These are phyloP conservation scores for Solanum megistacrolobum DNA, from an alignment of 257 asterid genomes.

Conservation along the genomic window DNA sequence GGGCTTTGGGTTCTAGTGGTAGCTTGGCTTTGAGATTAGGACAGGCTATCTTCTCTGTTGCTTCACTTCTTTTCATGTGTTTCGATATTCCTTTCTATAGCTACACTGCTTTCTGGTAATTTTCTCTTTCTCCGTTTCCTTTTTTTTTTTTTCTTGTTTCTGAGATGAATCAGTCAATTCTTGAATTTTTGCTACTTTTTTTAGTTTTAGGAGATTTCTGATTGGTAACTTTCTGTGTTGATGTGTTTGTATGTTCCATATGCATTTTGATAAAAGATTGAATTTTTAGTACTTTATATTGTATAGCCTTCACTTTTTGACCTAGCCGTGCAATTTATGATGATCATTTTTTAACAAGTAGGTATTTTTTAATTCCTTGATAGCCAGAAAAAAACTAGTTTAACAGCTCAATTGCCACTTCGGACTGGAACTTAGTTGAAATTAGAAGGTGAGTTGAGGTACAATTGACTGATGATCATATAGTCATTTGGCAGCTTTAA, in stretches of 20 bases:
- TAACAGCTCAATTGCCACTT: background rate
- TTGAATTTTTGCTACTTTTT: background rate
- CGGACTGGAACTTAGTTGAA: background rate
- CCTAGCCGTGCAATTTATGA: background rate
- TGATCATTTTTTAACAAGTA: background rate
- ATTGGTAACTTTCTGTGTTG: background rate
- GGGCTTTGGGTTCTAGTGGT: slow-evolving; percentile 83
- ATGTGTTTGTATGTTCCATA: background rate
- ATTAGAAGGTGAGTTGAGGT: background rate
- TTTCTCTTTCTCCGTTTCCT: background rate
- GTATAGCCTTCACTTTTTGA: background rate
- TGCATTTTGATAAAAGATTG: background rate
- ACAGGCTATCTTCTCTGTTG: slow-evolving; percentile 73
- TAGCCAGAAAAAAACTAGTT: background rate
- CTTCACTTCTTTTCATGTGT: slow-evolving; percentile 94
- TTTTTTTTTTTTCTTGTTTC: background rate
- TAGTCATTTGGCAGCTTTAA: background rate
- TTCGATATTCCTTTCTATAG: slow-evolving; percentile 80
- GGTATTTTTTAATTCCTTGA: background rate
- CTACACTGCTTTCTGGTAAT: slow-evolving; percentile 93
- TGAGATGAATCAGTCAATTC: background rate
- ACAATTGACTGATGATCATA: background rate
- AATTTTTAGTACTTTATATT: background rate
- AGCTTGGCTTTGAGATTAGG: slow-evolving; percentile 90
- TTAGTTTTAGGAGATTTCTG: background rate